Percentiles rank a stretch among this genome's conserved stretches.
Conservation (phyloP, 1,139 yeast species). For the Geotrichum candidum region DNA sequence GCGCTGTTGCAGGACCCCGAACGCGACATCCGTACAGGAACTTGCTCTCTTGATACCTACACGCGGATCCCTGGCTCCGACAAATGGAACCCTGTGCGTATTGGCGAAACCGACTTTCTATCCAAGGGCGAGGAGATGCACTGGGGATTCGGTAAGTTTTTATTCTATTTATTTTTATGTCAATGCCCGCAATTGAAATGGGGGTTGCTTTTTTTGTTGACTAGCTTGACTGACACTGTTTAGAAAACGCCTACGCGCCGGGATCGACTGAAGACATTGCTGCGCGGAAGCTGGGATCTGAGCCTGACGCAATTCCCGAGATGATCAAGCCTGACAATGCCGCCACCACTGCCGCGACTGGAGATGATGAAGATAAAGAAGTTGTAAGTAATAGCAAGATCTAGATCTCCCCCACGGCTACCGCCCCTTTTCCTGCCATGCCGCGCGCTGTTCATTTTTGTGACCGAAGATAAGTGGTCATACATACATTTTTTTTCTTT, state of each 20-base stretch:
- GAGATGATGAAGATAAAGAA: conserved; percentile 20
- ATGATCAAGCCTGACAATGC: not conserved
- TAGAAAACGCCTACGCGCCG: conserved; percentile 53
- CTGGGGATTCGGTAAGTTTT: conserved; percentile 62
- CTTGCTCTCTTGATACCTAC: conserved; percentile 55
- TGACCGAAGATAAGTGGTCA: too few relatives aligned
- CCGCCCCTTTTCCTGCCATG: not conserved
- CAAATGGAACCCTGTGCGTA: conserved; percentile 54
- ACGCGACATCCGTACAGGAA: conserved; percentile 48
- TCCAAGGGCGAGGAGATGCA: conserved; percentile 83
- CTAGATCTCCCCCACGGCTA: not conserved
- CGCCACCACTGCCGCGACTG: conserved; percentile 16
- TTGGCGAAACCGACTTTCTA: conserved; percentile 65
- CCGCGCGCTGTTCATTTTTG: not conserved
- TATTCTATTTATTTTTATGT: not conserved
- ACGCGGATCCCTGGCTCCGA: conserved; percentile 38
- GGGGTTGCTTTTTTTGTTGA: not conserved
- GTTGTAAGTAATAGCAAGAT: conserved; percentile 22
- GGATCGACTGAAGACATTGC: conserved; percentile 71
- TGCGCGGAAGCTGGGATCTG: conserved; percentile 27
- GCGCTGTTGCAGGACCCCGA: conserved; percentile 48
- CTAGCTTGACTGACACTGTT: conserved; percentile 3
- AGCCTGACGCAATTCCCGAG: not conserved
- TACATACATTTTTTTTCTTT: not conserved
- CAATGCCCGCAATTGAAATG: not conserved